A percentile compares a stretch with the other conserved stretches of the same genome.
phyloP scores from a whole-genome alignment of 2,329 filamentous ascomycete genomes.

The Trichoderma sp. region DNA sequence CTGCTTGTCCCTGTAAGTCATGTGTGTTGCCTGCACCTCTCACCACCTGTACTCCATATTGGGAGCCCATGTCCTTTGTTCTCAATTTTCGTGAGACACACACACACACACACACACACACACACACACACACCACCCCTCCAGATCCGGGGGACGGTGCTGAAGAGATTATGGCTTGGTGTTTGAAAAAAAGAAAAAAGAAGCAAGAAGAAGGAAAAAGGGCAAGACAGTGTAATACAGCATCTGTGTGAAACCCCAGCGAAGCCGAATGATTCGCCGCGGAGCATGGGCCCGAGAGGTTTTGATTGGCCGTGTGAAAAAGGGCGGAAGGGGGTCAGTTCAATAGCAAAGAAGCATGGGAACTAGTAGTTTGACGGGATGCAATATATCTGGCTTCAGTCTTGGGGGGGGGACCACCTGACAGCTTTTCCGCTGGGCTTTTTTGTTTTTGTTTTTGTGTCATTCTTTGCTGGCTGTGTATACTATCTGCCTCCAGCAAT shows the following conservation, averaged over 20 bases:
- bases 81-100: not conserved
- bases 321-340: not conserved
- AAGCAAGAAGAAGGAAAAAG: not conserved
- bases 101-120: not conserved
- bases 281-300: not conserved
- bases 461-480: not conserved
- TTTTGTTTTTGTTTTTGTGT: not conserved
- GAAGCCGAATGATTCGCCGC: conserved; percentile 1
- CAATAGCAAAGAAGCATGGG: not conserved
- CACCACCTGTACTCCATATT: not conserved
- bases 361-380: not conserved
- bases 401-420: not conserved
- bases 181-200: not conserved
- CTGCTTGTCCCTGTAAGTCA: not conserved
- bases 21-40: not conserved
- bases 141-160: not conserved
- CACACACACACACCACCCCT: not conserved
- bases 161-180: not conserved
- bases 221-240: not conserved
- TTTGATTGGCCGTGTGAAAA: not conserved
- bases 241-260: not conserved
- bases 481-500: not conserved
- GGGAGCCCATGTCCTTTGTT: not conserved
- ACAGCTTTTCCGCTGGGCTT: not conserved
- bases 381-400: not conserved